Base-by-base conservation (phyloP, 208 protist species). In the Crithidia bombi region DNA sequence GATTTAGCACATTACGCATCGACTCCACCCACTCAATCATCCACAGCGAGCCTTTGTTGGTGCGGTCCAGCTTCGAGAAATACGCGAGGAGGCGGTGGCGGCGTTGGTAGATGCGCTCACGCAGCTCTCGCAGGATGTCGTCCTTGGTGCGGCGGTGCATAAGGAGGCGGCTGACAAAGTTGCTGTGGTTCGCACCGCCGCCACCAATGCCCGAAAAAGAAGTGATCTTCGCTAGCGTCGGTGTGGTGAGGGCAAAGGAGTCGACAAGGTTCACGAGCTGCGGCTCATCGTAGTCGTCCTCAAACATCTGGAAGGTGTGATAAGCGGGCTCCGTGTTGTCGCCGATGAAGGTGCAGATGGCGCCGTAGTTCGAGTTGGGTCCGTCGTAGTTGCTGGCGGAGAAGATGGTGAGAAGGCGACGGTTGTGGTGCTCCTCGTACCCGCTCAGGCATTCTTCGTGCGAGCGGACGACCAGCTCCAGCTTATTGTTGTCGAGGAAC, bases 331-430 rank as follows among this genome's bases (percentile, higher is more conserved):
- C 82, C 26, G 72, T 56, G 71, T 82, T 83, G 76, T 93, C 84
- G 25, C 82, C 85, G 43, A 93, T 85, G 69, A 96, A 90, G 56
- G 83, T 83, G 63, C 82, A 87, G 57, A 84, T 78, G 46, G 86
- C 75, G 65, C 91, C 92, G 62, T 87, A 85, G 76, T 97, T 94
- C 47, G 82, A 89, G 57, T 92, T 89, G 14, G 94, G 90, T 12
- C 97, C 96, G 72, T 98, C 98, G 82, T 99, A 99, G 79, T 99
- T 99, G 63, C 97, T 98, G 12, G 98, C 98, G n/a, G 93, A 98
- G 82, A 99, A 99, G 52, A 99, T 82, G 26, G 98, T 99, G 67
- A 99, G 88, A 35, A 97, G 90, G 46, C 89, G 83, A 33, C 91
- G 95, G 72, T 95, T 83, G 79, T 98, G 93, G 54, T 94, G 88